Base-by-base conservation (phyloP, 805 yeast genomes). In the Vanderwaltozyma yarrowii region DNA sequence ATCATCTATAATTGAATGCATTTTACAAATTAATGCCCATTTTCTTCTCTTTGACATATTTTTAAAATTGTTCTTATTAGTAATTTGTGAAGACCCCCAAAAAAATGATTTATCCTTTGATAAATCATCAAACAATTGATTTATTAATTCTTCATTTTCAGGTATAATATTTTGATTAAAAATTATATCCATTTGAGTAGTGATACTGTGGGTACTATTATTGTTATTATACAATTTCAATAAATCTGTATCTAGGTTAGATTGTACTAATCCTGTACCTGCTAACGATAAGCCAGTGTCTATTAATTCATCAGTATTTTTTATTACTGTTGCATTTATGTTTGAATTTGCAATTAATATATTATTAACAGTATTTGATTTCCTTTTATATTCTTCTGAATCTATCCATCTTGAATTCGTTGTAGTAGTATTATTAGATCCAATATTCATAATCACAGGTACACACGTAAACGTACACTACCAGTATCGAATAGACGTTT, bases 1-100 rank as follows among this genome's bases (percentile, higher is more conserved):
- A 21, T 41, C 44, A 31, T 32, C 23, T 21, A 7, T 25, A 21
- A 21, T 21, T 21, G 23, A 21, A 21, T 21, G 23, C 17, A 50
- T 45, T 29, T 46, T 52, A 38, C 58, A 52, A 10, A 57, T 42
- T 21, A 57, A 42, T 15, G 51, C 56, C 60, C 61, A 56, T 43
- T 57, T 57, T 32, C 61, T 49, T 26, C 41, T 41, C 25, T 36
- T 35, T 3, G 60, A 49, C 11, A 54, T 43, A 30, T 32, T 42
- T 26, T 46, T 42, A 26, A 54, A 35, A 33, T 49, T 51, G 14
- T 44, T 40, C 10, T 27, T 30, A 23, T 28, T 28, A 5, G 5
- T 15, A 8, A 28, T 9, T 14, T 47, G 45, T 4, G 59, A 54
- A 15, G 52, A 48, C 14, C 49, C 50, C 51, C 60, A 55, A 32